Evolutionary conservation across 2,329 filamentous ascomycete genomes (phyloP), one percentile per base, ranked within the genome.

Genomic region (Aspergillus tanneri): DNA sequence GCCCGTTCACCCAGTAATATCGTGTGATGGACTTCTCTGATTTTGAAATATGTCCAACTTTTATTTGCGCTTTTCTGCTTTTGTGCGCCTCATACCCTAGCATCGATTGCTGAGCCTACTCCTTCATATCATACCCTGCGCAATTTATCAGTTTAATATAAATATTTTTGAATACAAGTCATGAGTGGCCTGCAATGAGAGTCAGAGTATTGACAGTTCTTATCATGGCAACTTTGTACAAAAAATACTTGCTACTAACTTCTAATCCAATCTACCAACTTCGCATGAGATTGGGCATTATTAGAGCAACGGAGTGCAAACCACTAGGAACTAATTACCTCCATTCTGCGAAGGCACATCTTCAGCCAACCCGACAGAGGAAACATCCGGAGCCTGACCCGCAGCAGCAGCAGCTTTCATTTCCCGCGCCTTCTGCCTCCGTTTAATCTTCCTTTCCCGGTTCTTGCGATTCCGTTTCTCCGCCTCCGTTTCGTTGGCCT

Each of bases 391-490:
- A 34, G 32, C 40, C 10, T 41, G 52, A 19, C 28, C 53, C 7
- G 34, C 37, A 25, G 43, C 57, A 28, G 52, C 57, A 12, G 63
- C 57, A 25, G 67, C 67, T 46, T 71, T 70, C 47, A 56, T 50
- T 41, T 70, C 66, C 8, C 67, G 62, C 4, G 66, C 66, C 43
- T 67, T 71, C 43, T 70, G 67, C 28, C 68, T 57, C 32, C 66
- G 62, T 53, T 69, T 71, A 18, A 70, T 51, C 50, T 71, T 71
- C 37, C 60, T 61, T 49, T 71, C 67, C 7, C 68, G 62, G 46
- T 71, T 71, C 50, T 69, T 71, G 30, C 67, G 64, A 38, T 63
- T 69, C 9, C 67, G 62, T 53, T 71, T 71, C 55, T 71, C 68
- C 1, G 67, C 67, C 9, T 70, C 68, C 0, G 50, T 58, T 48